Base-by-base conservation (phyloP, 2,329 filamentous ascomycete species). In the Aspergillus quadrilineatus region DNA sequence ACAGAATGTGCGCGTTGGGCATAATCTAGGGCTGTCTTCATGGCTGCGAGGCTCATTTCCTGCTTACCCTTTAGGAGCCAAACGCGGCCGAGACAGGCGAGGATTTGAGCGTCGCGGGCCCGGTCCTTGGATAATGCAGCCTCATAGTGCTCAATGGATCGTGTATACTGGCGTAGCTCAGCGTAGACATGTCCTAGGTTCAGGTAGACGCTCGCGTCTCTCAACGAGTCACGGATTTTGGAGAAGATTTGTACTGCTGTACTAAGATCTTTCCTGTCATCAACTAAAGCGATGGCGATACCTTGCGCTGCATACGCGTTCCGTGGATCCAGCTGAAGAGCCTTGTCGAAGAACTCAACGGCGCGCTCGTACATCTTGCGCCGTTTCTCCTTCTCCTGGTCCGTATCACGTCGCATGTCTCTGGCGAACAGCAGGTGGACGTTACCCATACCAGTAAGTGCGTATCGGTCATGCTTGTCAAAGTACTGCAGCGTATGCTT, bases 311-410 rank as follows among this genome's bases (percentile, higher is more conserved):
- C 95, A 71, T 96, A 96, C 0, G 94, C 93, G 65, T 97, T 99
- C 77, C 89, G 92, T 0, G 92, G 87, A 68, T 99, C 94, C n/a
- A 99, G 79, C 61, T 95, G 91, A 22, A 99, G 79, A 4, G 93
- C 93, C 77, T 99, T 99, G 72, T 97, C 94, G 66, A 97, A 99
- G 75, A 99, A 99, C 71, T 99, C 95, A 9, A 97, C 92, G 0
- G 94, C 92, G 64, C 93, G 92, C 70, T 87, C 86, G 70, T 97
- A 99, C 60, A 86, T 88, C 65, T 89, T 89, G 56, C 88, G 89
- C 52, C 92, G 87, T 78, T 95, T 96, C 67, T 96, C 89, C 75
- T 90, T 96, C 58, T 99, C 93, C 58, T 86, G 82, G 7, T 97
- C 94, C 0, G 89, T 89, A 60, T 94, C 90, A 50, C 92, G 86